Evolutionary conservation across 257 asterid species (phyloP).

Genomic region (Cordia subcordata): DNA sequence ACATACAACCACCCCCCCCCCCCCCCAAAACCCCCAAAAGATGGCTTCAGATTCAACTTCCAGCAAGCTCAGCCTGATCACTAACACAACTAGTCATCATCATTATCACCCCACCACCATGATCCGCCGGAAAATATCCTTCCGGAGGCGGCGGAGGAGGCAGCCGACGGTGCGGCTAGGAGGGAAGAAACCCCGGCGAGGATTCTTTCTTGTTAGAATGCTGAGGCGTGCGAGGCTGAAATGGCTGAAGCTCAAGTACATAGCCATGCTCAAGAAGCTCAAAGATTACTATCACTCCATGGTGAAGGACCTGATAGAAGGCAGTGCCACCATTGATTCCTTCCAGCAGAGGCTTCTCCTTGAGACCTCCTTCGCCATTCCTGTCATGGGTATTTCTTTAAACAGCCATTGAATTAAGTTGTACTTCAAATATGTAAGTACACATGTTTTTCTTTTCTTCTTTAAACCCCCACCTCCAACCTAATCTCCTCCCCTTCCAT

Average conservation of each 20-base stretch:
- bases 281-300: constrained; percentile 35
- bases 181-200: constrained; percentile 32
- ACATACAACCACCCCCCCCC: background rate
- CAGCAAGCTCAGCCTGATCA: background rate
- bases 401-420: too few relatives aligned
- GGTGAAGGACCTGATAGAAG: constrained; percentile 40
- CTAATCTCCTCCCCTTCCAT: too few relatives aligned
- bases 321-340: constrained; percentile 37
- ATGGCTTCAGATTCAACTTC: constrained; percentile 3
- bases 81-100: background rate
- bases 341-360: constrained; percentile 55
- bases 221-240: constrained; percentile 42
- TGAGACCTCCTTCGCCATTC: constrained; percentile 67
- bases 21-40: background rate
- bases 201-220: constrained; percentile 37
- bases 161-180: constrained; percentile 59
- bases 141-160: constrained; percentile 27
- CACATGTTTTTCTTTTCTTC: too few relatives aligned
- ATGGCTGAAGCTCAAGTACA: constrained; percentile 36
- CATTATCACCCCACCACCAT: constrained; percentile 10
- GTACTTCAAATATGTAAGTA: too few relatives aligned
- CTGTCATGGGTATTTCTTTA: constrained; percentile 61
- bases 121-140: constrained; percentile 30
- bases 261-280: constrained; percentile 39
- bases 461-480: too few relatives aligned